Evolutionary conservation across 352 stramenopile species (phyloP).

Genomic region (Phytophthora sp.): DNA sequence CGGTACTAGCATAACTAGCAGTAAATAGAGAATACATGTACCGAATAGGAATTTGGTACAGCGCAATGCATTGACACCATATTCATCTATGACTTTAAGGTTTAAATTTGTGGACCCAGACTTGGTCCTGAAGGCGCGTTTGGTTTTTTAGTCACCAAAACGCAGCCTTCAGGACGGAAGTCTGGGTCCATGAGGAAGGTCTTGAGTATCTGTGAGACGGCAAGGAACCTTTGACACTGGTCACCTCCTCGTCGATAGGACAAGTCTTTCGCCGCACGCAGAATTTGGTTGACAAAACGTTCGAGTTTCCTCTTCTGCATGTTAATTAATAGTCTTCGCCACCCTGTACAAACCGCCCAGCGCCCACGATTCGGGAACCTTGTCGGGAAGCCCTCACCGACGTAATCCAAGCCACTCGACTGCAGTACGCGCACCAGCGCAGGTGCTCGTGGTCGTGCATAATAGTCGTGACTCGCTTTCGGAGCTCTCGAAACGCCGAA

Average conservation of each 20-base stretch:
- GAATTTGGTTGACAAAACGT: slow-evolving; percentile 52
- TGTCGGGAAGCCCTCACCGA: slow-evolving; percentile 50
- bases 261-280: slow-evolving; percentile 49
- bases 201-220: slow-evolving; percentile 60
- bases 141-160: slow-evolving; percentile 28
- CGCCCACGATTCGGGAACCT: slow-evolving; percentile 36
- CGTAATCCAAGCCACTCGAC: slow-evolving; percentile 48
- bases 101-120: no score
- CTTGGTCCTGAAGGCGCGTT: no score
- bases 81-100: no score
- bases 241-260: slow-evolving; percentile 46
- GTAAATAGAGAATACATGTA: no score
- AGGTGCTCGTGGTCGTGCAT: slow-evolving; percentile 44
- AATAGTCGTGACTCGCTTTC: slow-evolving; percentile 36
- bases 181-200: slow-evolving; percentile 61
- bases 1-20: no score
- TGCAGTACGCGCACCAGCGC: slow-evolving; percentile 64
- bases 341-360: slow-evolving; percentile 26
- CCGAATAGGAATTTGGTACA: no score
- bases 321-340: slow-evolving; percentile 28
- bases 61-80: no score
- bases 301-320: slow-evolving; percentile 42
- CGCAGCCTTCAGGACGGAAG: slow-evolving; percentile 24
- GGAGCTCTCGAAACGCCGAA: slow-evolving; percentile 59
- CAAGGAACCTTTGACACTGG: slow-evolving; percentile 57